These are phyloP conservation scores for Vitis rupestris DNA, from an alignment of 164 flowering plant genomes.

Conservation along the genomic window DNA sequence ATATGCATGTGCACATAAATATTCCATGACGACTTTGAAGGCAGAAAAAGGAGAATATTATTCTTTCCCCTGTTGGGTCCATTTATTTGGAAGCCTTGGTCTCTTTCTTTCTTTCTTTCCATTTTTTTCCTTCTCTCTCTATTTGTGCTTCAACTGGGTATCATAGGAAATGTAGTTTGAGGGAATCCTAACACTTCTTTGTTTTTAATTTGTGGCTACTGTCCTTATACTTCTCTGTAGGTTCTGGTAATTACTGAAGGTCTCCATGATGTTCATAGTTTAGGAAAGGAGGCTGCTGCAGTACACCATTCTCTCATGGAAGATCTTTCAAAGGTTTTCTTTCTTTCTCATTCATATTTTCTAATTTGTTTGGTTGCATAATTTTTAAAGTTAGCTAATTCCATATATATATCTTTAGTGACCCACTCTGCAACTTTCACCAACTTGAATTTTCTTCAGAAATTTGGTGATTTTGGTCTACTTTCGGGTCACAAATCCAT, in stretches of 20 bases:
- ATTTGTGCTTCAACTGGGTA: too few relatives aligned
- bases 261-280: constrained; percentile 77
- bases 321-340: constrained; percentile 71
- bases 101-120: too few relatives aligned
- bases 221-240: constrained; percentile 34
- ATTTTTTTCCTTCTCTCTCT: too few relatives aligned
- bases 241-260: constrained; percentile 91
- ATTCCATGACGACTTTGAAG: too few relatives aligned
- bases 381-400: background rate
- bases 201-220: constrained; percentile 3
- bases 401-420: background rate
- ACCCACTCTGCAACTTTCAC: background rate
- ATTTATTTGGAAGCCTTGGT: too few relatives aligned
- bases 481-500: background rate
- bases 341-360: constrained; percentile 7
- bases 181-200: background rate
- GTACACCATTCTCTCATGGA: constrained; percentile 75
- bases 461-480: background rate
- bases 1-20: too few relatives aligned
- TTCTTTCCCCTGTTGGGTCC: too few relatives aligned
- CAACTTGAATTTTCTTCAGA: background rate
- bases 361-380: constrained; percentile 7
- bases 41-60: too few relatives aligned
- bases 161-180: too few relatives aligned
- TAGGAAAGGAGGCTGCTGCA: constrained; percentile 92